Conservation (phyloP, 345 rosid species). For the Brassica incana region DNA sequence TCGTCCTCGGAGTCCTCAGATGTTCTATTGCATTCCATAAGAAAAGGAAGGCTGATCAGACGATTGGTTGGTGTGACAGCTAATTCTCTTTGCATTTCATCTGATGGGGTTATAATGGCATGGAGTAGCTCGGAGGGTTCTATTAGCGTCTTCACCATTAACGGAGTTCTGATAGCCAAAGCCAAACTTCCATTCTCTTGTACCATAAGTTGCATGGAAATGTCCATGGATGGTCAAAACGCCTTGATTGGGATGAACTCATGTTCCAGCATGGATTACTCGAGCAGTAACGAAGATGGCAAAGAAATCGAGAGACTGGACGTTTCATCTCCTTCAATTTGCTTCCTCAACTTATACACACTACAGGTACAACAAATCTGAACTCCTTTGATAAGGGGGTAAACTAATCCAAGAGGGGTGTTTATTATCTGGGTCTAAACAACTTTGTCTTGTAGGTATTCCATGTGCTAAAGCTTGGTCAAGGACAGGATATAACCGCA, state of each 20-base stretch:
- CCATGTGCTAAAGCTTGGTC: slow-evolving; percentile 65
- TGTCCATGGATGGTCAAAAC: slow-evolving; percentile 72
- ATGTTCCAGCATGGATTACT: slow-evolving; percentile 36
- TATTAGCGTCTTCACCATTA: slow-evolving; percentile 72
- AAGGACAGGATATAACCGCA: slow-evolving; percentile 85
- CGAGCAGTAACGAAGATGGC: slow-evolving; percentile 31
- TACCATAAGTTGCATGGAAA: slow-evolving; percentile 76
- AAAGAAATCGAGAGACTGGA: slow-evolving; percentile 48
- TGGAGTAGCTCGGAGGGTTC: slow-evolving; percentile 66
- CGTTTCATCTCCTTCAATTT: slow-evolving; percentile 70
- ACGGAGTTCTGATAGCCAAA: slow-evolving; percentile 64
- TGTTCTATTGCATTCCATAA: slow-evolving; percentile 75
- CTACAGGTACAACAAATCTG: slow-evolving; percentile 60
- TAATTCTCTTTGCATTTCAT: slow-evolving; percentile 75
- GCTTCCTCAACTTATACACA: slow-evolving; percentile 79
- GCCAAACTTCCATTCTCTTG: slow-evolving; percentile 68
- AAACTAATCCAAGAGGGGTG: background rate
- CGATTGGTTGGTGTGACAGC: slow-evolving; percentile 78
- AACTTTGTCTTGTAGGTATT: slow-evolving; percentile 55
- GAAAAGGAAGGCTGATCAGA: slow-evolving; percentile 86
- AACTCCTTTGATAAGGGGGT: background rate
- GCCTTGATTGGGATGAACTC: slow-evolving; percentile 78
- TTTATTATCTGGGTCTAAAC: slow-evolving; percentile 5
- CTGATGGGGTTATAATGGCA: slow-evolving; percentile 75
- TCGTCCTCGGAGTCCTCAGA: slow-evolving; percentile 76